These are phyloP conservation scores for Ascochyta lentis DNA, from an alignment of 2,329 filamentous ascomycete species.

Conservation along the genomic window DNA sequence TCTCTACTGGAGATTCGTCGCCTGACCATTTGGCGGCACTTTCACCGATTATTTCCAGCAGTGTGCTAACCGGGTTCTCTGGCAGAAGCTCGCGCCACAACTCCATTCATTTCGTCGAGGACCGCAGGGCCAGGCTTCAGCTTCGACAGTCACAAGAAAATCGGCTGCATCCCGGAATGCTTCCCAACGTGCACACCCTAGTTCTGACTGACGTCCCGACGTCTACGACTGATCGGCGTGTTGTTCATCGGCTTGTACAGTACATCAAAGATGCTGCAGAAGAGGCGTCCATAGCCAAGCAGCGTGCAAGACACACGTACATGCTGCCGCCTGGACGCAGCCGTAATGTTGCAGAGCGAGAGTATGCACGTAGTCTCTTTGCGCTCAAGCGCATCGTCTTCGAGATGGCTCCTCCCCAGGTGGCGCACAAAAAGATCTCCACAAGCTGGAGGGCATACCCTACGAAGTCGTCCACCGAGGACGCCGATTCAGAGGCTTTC, in stretches of 20 bases:
- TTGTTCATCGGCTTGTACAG: conserved; percentile 52
- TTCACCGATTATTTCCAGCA: conserved; percentile 21
- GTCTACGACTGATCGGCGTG: conserved; percentile 51
- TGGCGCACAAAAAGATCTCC: conserved; percentile 44
- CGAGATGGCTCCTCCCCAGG: conserved; percentile 50
- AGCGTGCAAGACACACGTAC: conserved; percentile 63
- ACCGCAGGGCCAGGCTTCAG: conserved; percentile 39
- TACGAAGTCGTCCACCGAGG: conserved; percentile 64
- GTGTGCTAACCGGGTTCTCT: not conserved
- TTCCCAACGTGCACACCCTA: conserved; percentile 62
- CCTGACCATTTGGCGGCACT: conserved; percentile 14
- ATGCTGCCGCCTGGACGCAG: conserved; percentile 63
- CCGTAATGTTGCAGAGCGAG: conserved; percentile 56
- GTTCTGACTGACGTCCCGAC: conserved; percentile 64
- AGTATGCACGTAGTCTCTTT: conserved; percentile 60
- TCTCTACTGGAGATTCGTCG: conserved; percentile 6
- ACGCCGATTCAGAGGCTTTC: conserved; percentile 64
- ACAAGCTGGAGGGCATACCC: conserved; percentile 55
- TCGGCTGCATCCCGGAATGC: conserved; percentile 60
- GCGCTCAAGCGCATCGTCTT: conserved; percentile 63
- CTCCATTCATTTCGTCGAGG: conserved; percentile 36
- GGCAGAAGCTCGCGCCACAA: conserved; percentile 28
- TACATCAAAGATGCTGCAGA: conserved; percentile 65
- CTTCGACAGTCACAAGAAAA: conserved; percentile 42
- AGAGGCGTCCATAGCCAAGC: conserved; percentile 60